A percentile compares a stretch with the other conserved stretches of the same genome.
These are phyloP conservation scores for Falciphora oryzae DNA, from an alignment of 2,329 filamentous ascomycete species.

Conservation along the genomic window DNA sequence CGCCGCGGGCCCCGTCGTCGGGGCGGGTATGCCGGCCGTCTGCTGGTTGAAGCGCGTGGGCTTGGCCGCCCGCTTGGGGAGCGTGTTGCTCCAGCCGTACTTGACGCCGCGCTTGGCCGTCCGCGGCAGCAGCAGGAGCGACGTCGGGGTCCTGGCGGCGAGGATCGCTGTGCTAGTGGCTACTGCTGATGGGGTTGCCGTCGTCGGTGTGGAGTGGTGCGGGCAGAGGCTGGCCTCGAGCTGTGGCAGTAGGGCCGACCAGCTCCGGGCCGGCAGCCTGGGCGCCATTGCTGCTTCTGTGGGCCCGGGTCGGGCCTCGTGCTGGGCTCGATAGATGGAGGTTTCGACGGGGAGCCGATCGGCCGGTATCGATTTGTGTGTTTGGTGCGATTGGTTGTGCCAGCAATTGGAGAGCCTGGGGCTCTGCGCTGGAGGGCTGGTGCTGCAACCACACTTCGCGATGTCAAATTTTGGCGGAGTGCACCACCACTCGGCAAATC, in stretches of 20 bases:
- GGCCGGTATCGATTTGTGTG: not conserved
- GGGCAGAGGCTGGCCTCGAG: constrained; percentile 7
- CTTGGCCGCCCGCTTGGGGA: constrained; percentile 38
- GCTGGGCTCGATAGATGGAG: not conserved
- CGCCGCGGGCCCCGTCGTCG: constrained; percentile 53
- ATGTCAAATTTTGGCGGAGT: too few relatives aligned
- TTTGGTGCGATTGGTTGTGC: not conserved
- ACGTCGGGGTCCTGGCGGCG: constrained; percentile 16
- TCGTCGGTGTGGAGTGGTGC: not conserved
- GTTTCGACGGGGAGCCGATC: not conserved
- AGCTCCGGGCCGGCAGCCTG: constrained; percentile 27
- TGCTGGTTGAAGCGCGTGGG: constrained; percentile 57
- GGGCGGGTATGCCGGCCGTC: constrained; percentile 48
- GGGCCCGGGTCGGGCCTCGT: not conserved
- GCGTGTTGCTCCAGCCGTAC: constrained; percentile 55
- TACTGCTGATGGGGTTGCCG: not conserved
- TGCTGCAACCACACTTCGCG: too few relatives aligned
- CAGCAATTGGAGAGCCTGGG: not conserved
- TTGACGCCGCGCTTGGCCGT: constrained; percentile 45
- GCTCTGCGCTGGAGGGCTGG: too few relatives aligned
- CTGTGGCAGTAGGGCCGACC: constrained; percentile 15
- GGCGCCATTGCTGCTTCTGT: constrained; percentile 23
- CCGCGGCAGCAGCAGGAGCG: constrained; percentile 36
- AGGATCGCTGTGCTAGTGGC: constrained; percentile 5
- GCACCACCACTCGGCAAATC: too few relatives aligned